Evolutionary conservation across 176 grass and related monocot species (phyloP).

Genomic region (Oryza coarctata): DNA sequence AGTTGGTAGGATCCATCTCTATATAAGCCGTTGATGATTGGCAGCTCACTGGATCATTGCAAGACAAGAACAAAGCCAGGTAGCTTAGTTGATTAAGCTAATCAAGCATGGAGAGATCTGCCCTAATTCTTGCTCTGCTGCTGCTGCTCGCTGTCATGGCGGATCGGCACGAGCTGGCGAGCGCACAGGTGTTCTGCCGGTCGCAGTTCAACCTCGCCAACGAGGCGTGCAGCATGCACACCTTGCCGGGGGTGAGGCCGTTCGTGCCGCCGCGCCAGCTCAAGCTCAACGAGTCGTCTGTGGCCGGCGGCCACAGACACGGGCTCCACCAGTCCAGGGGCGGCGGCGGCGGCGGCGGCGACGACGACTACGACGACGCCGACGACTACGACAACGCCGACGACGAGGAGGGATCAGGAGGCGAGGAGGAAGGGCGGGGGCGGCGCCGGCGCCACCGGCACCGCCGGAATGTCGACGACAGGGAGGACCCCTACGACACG

Average conservation of each 20-base stretch:
- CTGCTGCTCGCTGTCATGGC: not conserved
- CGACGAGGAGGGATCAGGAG: not conserved
- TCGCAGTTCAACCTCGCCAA: constrained; percentile 64
- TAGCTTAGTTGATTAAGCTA: not conserved
- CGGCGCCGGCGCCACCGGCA: constrained; percentile 30
- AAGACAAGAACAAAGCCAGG: not conserved
- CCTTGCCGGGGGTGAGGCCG: constrained; percentile 25
- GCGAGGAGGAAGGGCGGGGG: not conserved
- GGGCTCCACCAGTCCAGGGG: not conserved
- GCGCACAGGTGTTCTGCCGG: constrained; percentile 51
- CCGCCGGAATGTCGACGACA: constrained; percentile 29
- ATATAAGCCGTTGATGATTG: not conserved
- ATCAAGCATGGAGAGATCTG: not conserved
- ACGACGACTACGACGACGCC: not conserved
- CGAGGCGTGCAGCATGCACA: constrained; percentile 49
- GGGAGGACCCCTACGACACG: constrained; percentile 51
- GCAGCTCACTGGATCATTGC: not conserved
- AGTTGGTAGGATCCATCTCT: not conserved
- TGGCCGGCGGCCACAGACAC: not conserved
- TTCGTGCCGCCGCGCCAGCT: not conserved
- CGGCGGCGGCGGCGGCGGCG: too few relatives aligned
- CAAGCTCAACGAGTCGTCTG: constrained; percentile 44
- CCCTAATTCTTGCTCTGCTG: not conserved
- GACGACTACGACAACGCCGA: not conserved
- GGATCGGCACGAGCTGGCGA: not conserved